phyloP scores from a whole-genome alignment of 768 basidiomycete species.

The Hericium rajendrae region DNA sequence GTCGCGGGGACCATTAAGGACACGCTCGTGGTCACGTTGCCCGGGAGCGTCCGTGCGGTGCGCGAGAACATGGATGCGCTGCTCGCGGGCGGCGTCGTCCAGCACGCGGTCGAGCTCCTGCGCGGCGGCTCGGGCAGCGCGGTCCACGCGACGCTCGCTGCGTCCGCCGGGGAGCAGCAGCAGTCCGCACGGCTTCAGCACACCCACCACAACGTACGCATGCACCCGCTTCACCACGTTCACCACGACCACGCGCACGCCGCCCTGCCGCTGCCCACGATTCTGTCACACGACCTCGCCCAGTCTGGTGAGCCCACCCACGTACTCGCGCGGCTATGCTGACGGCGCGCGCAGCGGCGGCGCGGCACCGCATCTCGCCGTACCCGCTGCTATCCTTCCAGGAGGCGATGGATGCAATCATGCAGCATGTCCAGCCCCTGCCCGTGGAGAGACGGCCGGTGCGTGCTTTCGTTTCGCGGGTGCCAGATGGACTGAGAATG shows the following conservation, averaged over 20 bases:
- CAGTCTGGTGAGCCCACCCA: slow-evolving; percentile 40
- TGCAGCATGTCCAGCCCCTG: slow-evolving; percentile 37
- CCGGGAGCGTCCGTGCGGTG: slow-evolving; percentile 80
- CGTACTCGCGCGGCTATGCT: not conserved
- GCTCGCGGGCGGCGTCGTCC: slow-evolving; percentile 44
- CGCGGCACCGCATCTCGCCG: slow-evolving; percentile 68
- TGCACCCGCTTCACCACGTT: slow-evolving; percentile 23
- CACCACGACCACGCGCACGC: slow-evolving; percentile 29
- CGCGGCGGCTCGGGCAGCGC: slow-evolving; percentile 54
- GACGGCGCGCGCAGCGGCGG: slow-evolving; percentile 36
- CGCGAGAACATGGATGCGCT: slow-evolving; percentile 65
- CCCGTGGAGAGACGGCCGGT: slow-evolving; percentile 34
- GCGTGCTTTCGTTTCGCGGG: no score
- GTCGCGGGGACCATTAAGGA: slow-evolving; percentile 63
- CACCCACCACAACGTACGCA: slow-evolving; percentile 7
- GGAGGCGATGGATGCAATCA: slow-evolving; percentile 50
- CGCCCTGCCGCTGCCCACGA: slow-evolving; percentile 44
- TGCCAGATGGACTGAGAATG: no score
- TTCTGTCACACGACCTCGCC: slow-evolving; percentile 61
- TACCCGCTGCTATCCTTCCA: slow-evolving; percentile 63
- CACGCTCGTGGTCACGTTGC: slow-evolving; percentile 70
- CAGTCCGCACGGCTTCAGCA: not conserved
- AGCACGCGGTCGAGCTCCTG: slow-evolving; percentile 67
- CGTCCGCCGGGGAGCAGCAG: slow-evolving; percentile 1
- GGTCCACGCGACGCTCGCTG: slow-evolving; percentile 44